A percentile compares a stretch with the other conserved stretches of the same genome.
phyloP scores from a whole-genome alignment of 257 asterid species.

The Fraxinus cuspidata region DNA sequence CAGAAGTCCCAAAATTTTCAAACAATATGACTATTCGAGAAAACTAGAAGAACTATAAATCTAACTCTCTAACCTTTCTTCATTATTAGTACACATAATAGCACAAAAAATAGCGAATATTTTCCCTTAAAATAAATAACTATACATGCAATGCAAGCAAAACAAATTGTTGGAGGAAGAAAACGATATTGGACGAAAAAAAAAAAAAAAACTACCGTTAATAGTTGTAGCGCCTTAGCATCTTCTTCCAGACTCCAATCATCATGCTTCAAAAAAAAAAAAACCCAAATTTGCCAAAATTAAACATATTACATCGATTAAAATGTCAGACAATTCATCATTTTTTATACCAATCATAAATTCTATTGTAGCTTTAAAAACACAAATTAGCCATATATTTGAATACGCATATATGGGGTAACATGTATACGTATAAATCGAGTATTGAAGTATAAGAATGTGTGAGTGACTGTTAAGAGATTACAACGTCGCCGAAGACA shows the following conservation, averaged over 20 bases:
- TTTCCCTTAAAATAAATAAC: background rate
- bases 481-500: conserved; percentile 88
- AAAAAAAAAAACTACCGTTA: conserved; percentile 49
- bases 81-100: background rate
- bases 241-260: conserved; percentile 90
- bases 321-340: background rate
- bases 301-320: background rate
- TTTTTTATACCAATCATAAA: background rate
- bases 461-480: conserved; percentile 4
- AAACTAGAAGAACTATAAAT: background rate
- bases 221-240: conserved; percentile 67
- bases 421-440: background rate
- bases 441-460: background rate
- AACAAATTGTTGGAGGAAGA: background rate
- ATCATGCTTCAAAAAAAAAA: conserved; percentile 60
- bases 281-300: background rate
- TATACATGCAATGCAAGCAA: background rate
- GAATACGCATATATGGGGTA: background rate
- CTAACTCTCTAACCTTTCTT: background rate
- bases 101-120: background rate
- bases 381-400: background rate
- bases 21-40: background rate
- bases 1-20: background rate
- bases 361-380: background rate
- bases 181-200: background rate